phyloP scores from a whole-genome alignment of 2,329 filamentous ascomycete genomes.

The Nemania abortiva region DNA sequence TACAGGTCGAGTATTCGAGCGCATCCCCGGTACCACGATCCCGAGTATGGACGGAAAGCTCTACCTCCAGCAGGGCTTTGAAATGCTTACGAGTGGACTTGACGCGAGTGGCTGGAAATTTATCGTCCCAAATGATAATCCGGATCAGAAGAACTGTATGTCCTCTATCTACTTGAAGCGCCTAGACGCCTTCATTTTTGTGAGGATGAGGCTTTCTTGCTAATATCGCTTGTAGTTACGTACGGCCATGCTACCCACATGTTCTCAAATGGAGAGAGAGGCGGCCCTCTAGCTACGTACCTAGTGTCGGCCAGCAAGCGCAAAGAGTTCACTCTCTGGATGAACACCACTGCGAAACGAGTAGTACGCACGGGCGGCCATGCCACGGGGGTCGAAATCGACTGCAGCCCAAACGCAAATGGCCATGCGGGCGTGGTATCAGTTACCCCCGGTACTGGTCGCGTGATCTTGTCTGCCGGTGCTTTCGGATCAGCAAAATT shows the following conservation, averaged over 20 bases:
- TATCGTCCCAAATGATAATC: constrained; percentile 67
- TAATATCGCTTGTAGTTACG: constrained; percentile 50
- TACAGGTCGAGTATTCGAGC: constrained; percentile 70
- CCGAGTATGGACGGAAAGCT: constrained; percentile 74
- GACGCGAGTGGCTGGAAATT: constrained; percentile 74
- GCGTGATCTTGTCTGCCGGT: constrained; percentile 76
- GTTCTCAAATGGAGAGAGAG: constrained; percentile 73
- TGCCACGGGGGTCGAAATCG: constrained; percentile 75
- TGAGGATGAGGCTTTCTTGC: background rate
- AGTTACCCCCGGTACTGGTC: constrained; percentile 69
- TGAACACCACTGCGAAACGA: constrained; percentile 73
- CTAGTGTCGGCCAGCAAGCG: constrained; percentile 70
- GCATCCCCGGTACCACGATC: constrained; percentile 75
- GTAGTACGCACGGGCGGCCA: constrained; percentile 72
- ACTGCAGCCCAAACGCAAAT: constrained; percentile 60
- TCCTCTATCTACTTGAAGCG: constrained; percentile 46
- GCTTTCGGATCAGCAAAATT: constrained; percentile 77
- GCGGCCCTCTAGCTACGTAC: constrained; percentile 78
- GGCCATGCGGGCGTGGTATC: constrained; percentile 71
- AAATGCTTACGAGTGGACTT: constrained; percentile 71
- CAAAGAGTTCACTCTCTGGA: constrained; percentile 75
- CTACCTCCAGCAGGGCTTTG: constrained; percentile 74
- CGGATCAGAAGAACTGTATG: constrained; percentile 71
- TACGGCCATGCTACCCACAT: constrained; percentile 75
- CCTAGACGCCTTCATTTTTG: background rate